Evolutionary conservation across 2,329 filamentous ascomycete species (phyloP), one percentile per base, ranked within the genome.

Genomic region (Pseudogymnoascus sp.): DNA sequence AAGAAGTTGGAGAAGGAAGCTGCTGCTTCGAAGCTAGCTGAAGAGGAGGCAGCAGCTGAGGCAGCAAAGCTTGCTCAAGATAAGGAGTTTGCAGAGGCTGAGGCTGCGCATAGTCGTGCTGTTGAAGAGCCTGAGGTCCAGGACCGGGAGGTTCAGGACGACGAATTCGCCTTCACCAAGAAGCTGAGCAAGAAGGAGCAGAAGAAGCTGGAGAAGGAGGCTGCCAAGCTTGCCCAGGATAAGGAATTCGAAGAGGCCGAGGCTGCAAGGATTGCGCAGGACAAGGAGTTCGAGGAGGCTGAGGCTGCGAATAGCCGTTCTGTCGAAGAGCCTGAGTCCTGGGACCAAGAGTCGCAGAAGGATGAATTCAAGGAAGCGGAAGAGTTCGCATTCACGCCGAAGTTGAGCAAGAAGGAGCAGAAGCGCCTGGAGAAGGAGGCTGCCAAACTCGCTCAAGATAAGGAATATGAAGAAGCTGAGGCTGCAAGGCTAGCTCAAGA

Each of bases 341-440:
- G 37, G 37, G 37, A 40, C 2, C 37, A 40, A 40, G 15, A 40
- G 15, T 15, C 37, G 4, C 25, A 29, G 4, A 15, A 25, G 58
- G 55, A 35, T 21, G 25, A 33, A 33, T 33, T 31, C n/a, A 33
- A 29, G 55, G 36, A 36, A 2, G 58, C 27, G 10, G 68, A 69
- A 60, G 69, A 71, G 61, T 70, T 45, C 21, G 10, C 36, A 3
- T 39, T 39, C 13, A 39, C 45, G 8, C 45, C 45, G 45, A 55
- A 55, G 27, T 1, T 59, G n/a, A 59, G 36, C 31, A 59, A 59
- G 58, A 59, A 33, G 5, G 45, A 55, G 7, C 45, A 55, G n/a
- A 55, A 55, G 45, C n/a, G n/a, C 8, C 13, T 77, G 35, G 79
- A 73, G 67, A 80, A 79, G 67, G 81, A 59, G 12, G 58, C 36